Conservation (phyloP, 2,329 filamentous ascomycete species). For the Zasmidium citrigriseum region DNA sequence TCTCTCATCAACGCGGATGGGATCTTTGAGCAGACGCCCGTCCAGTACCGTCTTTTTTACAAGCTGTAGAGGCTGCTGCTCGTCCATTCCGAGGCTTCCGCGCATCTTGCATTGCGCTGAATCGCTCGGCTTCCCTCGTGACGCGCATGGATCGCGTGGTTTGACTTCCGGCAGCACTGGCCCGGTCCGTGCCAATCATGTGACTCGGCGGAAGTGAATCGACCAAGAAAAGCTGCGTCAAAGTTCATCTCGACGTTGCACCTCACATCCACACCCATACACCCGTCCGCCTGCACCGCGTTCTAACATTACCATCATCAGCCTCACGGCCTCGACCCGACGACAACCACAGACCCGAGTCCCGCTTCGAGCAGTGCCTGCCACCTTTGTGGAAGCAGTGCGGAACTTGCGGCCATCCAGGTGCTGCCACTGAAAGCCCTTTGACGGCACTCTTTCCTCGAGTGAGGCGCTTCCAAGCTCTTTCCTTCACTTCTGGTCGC, state of each 20-base stretch:
- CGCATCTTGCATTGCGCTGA: not conserved
- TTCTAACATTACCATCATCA: not conserved
- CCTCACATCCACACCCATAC: not conserved
- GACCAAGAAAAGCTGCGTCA: too few relatives aligned
- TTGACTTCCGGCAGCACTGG: too few relatives aligned
- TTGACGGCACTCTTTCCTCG: not conserved
- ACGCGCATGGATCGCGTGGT: too few relatives aligned
- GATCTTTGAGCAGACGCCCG: too few relatives aligned
- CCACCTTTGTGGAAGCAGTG: not conserved
- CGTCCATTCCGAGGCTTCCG: not conserved
- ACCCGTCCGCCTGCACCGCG: not conserved
- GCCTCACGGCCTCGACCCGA: not conserved
- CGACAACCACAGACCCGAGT: not conserved
- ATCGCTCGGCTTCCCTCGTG: too few relatives aligned
- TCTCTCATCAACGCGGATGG: too few relatives aligned
- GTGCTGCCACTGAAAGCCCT: not conserved
- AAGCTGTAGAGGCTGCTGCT: not conserved
- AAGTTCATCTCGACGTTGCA: too few relatives aligned
- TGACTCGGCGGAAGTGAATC: too few relatives aligned
- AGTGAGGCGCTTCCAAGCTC: not conserved
- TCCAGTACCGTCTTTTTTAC: too few relatives aligned
- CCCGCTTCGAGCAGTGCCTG: not conserved
- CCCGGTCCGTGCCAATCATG: too few relatives aligned
- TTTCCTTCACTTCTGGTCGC: not conserved
- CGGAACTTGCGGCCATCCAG: not conserved